These are phyloP conservation scores for Amanita brunnescens DNA, from an alignment of 768 basidiomycete species.

Conservation along the genomic window DNA sequence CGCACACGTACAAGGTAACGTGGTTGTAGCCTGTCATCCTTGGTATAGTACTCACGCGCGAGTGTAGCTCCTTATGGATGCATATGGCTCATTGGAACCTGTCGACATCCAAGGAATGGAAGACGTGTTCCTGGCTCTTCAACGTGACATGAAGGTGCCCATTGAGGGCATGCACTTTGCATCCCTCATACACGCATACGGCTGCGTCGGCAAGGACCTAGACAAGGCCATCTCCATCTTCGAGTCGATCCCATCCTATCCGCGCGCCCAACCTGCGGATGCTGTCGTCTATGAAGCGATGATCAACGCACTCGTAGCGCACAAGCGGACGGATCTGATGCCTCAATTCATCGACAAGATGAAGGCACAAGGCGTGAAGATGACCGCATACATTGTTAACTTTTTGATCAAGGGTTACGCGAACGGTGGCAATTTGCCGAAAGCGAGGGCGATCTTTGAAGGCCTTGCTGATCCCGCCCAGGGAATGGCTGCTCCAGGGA, in stretches of 20 bases:
- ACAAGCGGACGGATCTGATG: slow-evolving; percentile 71
- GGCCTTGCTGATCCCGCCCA: slow-evolving; percentile 67
- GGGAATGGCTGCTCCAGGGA: slow-evolving; percentile 83
- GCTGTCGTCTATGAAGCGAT: slow-evolving; percentile 86
- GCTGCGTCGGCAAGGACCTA: slow-evolving; percentile 70
- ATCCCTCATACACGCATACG: slow-evolving; percentile 82
- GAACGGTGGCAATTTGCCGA: slow-evolving; percentile 56
- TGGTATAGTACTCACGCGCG: slow-evolving; percentile 4
- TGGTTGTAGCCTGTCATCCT: not conserved
- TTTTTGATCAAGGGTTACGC: slow-evolving; percentile 69
- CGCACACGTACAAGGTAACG: slow-evolving; percentile 87
- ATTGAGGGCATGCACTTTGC: slow-evolving; percentile 53
- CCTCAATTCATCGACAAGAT: slow-evolving; percentile 59
- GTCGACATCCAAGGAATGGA: slow-evolving; percentile 69
- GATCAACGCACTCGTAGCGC: slow-evolving; percentile 76
- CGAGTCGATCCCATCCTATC: slow-evolving; percentile 51
- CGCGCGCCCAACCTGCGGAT: slow-evolving; percentile 53
- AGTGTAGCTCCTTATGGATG: slow-evolving; percentile 73
- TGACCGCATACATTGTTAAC: slow-evolving; percentile 96
- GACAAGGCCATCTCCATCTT: slow-evolving; percentile 71
- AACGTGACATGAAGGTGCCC: slow-evolving; percentile 33
- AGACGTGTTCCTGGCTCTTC: slow-evolving; percentile 52
- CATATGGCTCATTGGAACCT: slow-evolving; percentile 81
- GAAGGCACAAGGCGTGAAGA: slow-evolving; percentile 54
- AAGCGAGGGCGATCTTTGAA: slow-evolving; percentile 75